Evolutionary conservation across 768 basidiomycete species (phyloP).

Genomic region (Piloderma croceum): DNA sequence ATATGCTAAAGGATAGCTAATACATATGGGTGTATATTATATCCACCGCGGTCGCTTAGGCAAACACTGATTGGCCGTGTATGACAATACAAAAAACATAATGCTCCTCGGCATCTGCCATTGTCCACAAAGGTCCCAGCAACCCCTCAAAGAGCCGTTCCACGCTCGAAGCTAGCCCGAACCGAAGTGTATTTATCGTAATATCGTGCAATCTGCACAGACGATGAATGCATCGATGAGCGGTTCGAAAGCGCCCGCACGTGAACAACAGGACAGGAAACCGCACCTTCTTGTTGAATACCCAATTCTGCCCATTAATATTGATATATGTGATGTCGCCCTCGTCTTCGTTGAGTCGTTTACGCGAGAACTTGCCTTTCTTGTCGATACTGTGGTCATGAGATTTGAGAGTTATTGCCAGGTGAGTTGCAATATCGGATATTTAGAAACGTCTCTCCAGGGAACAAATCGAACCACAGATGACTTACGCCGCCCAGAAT

Average conservation of each 20-base stretch:
- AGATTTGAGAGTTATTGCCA: slow-evolving; percentile 3
- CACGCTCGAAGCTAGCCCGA: slow-evolving; percentile 95
- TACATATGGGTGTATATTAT: too few species aligned
- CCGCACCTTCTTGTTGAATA: slow-evolving; percentile 93
- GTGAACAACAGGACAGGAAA: neutral
- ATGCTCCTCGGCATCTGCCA: slow-evolving; percentile 8
- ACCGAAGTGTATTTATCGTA: slow-evolving; percentile 97
- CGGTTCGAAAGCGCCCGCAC: neutral
- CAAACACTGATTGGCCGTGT: too few species aligned
- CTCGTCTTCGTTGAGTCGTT: slow-evolving; percentile 83
- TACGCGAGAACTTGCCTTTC: slow-evolving; percentile 84
- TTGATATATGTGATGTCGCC: slow-evolving; percentile 99
- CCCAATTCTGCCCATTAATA: slow-evolving; percentile 94
- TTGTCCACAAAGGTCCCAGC: too few species aligned
- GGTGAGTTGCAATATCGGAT: too few species aligned
- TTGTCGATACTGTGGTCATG: slow-evolving; percentile 86
- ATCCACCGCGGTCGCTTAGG: too few species aligned
- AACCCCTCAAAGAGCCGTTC: slow-evolving; percentile 86
- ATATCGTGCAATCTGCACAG: slow-evolving; percentile 76
- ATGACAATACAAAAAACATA: slow-evolving; percentile 10
- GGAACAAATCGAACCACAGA: too few species aligned
- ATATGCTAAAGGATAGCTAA: too few species aligned
- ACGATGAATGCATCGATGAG: neutral
- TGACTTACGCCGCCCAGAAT: too few species aligned
- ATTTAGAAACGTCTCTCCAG: too few species aligned